phyloP scores from a whole-genome alignment of 140 eudicot genomes.

The Senecio squalidus region DNA sequence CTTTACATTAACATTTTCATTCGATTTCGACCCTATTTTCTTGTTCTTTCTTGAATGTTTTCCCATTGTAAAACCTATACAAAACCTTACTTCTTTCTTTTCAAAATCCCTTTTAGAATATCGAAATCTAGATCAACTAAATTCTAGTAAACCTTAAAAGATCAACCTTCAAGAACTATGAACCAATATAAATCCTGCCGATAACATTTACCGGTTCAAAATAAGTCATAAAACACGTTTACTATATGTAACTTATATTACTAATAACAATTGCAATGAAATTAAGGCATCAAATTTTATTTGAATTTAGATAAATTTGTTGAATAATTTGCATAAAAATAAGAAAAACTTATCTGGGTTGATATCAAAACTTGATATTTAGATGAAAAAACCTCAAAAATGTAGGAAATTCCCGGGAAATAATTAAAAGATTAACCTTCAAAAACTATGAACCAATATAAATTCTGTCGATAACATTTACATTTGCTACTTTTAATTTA shows the following conservation, averaged over 20 bases:
- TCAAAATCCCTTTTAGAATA: background rate
- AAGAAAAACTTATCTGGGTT: slow-evolving; percentile 33
- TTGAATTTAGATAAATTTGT: slow-evolving; percentile 4
- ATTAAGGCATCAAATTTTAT: slow-evolving; percentile 1
- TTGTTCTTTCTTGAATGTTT: slow-evolving; percentile 58
- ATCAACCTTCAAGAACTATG: slow-evolving; percentile 1
- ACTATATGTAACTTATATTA: background rate
- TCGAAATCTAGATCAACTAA: background rate
- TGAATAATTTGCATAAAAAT: slow-evolving; percentile 4
- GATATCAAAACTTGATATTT: slow-evolving; percentile 18
- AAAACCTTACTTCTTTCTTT: slow-evolving; percentile 7
- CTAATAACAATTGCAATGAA: slow-evolving; percentile 9
- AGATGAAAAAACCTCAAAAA: slow-evolving; percentile 15
- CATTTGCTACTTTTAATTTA: too few species aligned
- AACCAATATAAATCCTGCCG: too few species aligned
- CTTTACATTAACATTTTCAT: slow-evolving; percentile 18
- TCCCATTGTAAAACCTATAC: slow-evolving; percentile 41
- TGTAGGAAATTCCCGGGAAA: slow-evolving; percentile 16
- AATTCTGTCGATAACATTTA: too few species aligned
- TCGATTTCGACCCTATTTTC: slow-evolving; percentile 29
- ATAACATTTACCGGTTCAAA: too few species aligned
- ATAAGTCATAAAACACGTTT: slow-evolving; percentile 12
- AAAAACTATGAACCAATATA: background rate
- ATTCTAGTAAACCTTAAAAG: slow-evolving; percentile 13
- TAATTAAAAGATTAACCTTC: slow-evolving; percentile 12